Base-by-base conservation (phyloP, 768 basidiomycete species). In the Hebeloma cylindrosporum region DNA sequence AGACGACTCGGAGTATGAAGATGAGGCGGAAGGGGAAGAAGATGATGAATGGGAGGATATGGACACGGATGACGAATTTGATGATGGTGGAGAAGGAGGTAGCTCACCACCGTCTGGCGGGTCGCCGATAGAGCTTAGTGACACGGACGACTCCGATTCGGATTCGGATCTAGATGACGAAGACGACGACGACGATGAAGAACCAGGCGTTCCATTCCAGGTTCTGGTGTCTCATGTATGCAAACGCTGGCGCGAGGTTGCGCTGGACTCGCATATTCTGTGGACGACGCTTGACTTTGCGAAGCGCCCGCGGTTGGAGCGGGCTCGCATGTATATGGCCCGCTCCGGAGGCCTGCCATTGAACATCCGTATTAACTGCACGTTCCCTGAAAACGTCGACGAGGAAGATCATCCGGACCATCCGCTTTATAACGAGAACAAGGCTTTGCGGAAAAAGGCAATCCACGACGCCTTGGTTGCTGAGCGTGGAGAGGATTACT, bases 221-320 rank as follows among this genome's bases (percentile, higher is more conserved):
- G 63, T 81, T 21, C 64, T 80, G 52, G 79, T 74, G 10, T 82
- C 82, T 13, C 82, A 82, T 53, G 75, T 83, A 6, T 85, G 82
- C 60, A 63, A 54, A 20, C 77, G 73, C 45, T 85, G 83, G 83
- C 78, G 82, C 37, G 64, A 62, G 23, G 60, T 73, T 16, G 75
- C 80, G 3, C 43, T 84, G 21, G 72, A 72, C 22, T 76, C 75
- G 0, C 77, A 80, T 0, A 63, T 66, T 7, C 68, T 85, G 13
- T 86, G 83, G 83, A 76, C 75, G 8, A 60, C 47, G 22, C 65
- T 85, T 29, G 53, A 61, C 3, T 77, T 76, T 31, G 30, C 49
- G 4, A 62, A 66, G 26, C 67, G 60, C 18, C 62, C 68, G 3
- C 73, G 74, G 1, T 73, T 75, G 42, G 73, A 74, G 7, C 68